A percentile compares a stretch with the other conserved stretches of the same genome.
These are phyloP conservation scores for Pyropia yezoensis DNA, from an alignment of 23 red algal species.

Conservation along the genomic window DNA sequence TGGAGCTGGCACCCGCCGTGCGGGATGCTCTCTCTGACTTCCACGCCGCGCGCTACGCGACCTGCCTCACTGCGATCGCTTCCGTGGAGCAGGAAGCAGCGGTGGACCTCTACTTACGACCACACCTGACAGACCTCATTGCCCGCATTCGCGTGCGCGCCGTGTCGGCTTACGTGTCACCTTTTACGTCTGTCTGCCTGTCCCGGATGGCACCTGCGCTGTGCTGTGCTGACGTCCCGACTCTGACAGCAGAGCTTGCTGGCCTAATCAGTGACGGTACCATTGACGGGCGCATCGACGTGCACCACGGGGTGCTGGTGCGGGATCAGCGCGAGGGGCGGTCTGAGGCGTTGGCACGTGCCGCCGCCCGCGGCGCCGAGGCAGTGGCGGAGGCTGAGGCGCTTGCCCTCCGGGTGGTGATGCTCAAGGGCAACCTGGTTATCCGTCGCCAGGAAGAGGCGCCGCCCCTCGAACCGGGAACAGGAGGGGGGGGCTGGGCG, in stretches of 20 bases:
- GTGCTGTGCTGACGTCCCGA: slow-evolving; percentile 31
- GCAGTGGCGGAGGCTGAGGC: slow-evolving; percentile 62
- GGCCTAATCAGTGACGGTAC: slow-evolving; percentile 48
- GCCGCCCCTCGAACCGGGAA: too few relatives aligned
- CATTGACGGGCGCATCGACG: slow-evolving; percentile 73
- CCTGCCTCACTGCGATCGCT: slow-evolving; percentile 36
- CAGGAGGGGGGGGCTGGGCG: too few relatives aligned
- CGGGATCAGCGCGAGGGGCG: slow-evolving; percentile 25
- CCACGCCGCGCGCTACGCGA: slow-evolving; percentile 59
- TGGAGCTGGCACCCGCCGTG: slow-evolving; percentile 80
- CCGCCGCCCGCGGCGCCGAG: slow-evolving; percentile 24
- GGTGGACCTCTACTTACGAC: slow-evolving; percentile 65
- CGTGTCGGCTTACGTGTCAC: slow-evolving; percentile 63
- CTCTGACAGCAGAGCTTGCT: slow-evolving; percentile 54
- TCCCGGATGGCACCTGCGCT: slow-evolving; percentile 40
- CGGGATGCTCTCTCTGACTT: slow-evolving; percentile 76
- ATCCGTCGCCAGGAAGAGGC: neutral
- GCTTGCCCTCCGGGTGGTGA: slow-evolving; percentile 49
- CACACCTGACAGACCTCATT: slow-evolving; percentile 51
- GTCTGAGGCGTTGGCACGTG: slow-evolving; percentile 9
- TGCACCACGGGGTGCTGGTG: slow-evolving; percentile 30
- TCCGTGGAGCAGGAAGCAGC: slow-evolving; percentile 40
- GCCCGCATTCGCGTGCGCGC: slow-evolving; percentile 60
- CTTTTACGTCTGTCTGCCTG: slow-evolving; percentile 59
- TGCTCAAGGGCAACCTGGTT: slow-evolving; percentile 44